Conservation (phyloP, 2,329 filamentous ascomycete genomes). For the Colletotrichum sojae region DNA sequence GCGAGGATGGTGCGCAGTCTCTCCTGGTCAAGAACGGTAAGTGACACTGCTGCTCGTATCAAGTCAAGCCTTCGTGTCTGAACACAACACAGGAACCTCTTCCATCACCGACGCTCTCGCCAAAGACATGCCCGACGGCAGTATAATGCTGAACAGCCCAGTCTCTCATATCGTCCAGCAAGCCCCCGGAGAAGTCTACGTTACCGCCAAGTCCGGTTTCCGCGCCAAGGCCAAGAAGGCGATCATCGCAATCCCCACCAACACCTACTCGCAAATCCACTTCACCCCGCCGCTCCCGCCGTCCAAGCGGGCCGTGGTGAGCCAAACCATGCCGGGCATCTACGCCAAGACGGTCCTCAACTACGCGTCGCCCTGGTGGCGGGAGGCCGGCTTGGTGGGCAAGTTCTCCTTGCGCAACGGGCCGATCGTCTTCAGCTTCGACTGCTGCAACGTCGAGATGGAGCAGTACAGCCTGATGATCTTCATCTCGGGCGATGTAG, state of each 20-base stretch:
- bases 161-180: slow-evolving; percentile 42
- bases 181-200: slow-evolving; percentile 10
- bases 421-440: slow-evolving; percentile 48
- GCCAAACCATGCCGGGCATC: slow-evolving; percentile 50
- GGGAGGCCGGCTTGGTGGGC: slow-evolving; percentile 55
- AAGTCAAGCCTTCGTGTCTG: neutral
- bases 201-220: slow-evolving; percentile 39
- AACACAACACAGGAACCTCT: slow-evolving; percentile 20
- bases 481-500: slow-evolving; percentile 52
- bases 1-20: slow-evolving; percentile 43
- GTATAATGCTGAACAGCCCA: slow-evolving; percentile 40
- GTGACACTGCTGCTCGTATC: neutral
- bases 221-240: slow-evolving; percentile 43
- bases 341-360: slow-evolving; percentile 56
- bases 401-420: slow-evolving; percentile 53
- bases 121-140: slow-evolving; percentile 34
- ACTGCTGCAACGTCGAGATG: slow-evolving; percentile 44
- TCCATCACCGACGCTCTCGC: slow-evolving; percentile 34
- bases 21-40: slow-evolving; percentile 45
- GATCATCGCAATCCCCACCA: slow-evolving; percentile 47
- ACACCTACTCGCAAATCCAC: slow-evolving; percentile 43
- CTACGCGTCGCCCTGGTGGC: slow-evolving; percentile 63
- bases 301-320: slow-evolving; percentile 46
- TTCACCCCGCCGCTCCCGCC: slow-evolving; percentile 49
- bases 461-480: slow-evolving; percentile 47